These are phyloP conservation scores for Pseudocercospora pini-densiflorae DNA, from an alignment of 2,329 filamentous ascomycete genomes.

Conservation along the genomic window DNA sequence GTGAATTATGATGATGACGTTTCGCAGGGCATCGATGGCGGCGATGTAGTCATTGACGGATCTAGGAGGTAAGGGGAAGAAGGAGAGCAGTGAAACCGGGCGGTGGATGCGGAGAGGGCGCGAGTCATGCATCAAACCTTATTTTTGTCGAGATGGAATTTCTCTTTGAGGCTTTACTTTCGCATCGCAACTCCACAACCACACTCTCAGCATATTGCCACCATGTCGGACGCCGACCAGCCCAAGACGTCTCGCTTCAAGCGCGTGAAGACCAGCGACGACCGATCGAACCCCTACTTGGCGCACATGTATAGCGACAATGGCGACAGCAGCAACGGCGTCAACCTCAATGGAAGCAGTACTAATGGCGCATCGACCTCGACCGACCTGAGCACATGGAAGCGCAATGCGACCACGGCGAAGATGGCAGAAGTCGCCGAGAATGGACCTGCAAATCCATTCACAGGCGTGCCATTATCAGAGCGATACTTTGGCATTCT, in stretches of 20 bases:
- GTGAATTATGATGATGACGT: too few relatives aligned
- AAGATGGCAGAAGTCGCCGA: conserved; percentile 74
- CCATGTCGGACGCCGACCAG: conserved; percentile 51
- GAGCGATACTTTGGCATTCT: conserved; percentile 89
- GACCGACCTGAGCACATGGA: conserved; percentile 64
- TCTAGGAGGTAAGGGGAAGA: too few relatives aligned
- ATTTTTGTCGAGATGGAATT: neutral
- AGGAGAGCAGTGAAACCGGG: neutral
- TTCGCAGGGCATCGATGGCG: neutral
- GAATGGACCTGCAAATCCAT: conserved; percentile 81
- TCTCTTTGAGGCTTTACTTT: neutral
- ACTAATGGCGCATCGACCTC: conserved; percentile 24
- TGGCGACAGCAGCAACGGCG: conserved; percentile 38
- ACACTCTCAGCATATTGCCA: neutral
- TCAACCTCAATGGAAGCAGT: conserved; percentile 37
- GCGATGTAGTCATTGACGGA: neutral
- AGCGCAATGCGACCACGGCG: conserved; percentile 80
- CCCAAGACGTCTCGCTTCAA: conserved; percentile 39
- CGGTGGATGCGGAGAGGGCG: neutral
- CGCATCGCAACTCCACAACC: neutral
- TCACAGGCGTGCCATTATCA: conserved; percentile 77
- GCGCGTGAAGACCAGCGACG: conserved; percentile 61
- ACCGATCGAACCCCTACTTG: conserved; percentile 80
- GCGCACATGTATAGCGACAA: conserved; percentile 75
- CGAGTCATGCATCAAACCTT: neutral